Conservation (phyloP, 129 eudicot genomes). For the Centrapalus pauciflorus region DNA sequence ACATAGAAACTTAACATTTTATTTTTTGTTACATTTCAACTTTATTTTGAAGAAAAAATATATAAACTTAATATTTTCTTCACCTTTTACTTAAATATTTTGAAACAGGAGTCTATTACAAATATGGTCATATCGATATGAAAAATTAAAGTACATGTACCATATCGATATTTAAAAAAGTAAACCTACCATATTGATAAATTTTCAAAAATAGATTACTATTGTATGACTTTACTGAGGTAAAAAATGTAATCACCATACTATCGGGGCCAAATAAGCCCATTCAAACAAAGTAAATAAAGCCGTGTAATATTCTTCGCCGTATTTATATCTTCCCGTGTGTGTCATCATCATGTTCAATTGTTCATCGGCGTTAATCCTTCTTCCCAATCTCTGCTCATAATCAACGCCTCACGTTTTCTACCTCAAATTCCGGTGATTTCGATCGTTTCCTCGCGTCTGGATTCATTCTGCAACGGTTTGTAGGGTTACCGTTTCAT, state of each 20-base stretch:
- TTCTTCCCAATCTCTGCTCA: neutral
- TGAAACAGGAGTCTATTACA: no score
- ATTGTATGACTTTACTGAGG: no score
- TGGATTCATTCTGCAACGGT: neutral
- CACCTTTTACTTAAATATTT: no score
- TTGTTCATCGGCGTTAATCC: constrained; percentile 15
- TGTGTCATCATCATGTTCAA: constrained; percentile 15
- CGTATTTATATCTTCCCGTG: neutral
- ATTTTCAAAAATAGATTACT: no score
- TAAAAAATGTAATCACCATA: neutral
- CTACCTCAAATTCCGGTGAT: constrained; percentile 6
- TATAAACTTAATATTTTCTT: no score
- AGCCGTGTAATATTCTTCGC: constrained; percentile 7
- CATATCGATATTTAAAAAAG: no score
- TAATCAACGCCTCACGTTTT: constrained; percentile 16
- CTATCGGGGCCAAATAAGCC: neutral
- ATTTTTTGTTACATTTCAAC: no score
- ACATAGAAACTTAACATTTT: no score
- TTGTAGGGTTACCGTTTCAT: neutral
- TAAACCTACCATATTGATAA: no score
- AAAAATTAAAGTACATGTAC: no score
- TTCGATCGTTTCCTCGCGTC: neutral
- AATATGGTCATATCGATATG: no score
- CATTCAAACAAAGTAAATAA: neutral
- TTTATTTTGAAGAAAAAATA: no score